These are phyloP conservation scores for Epichloe hybrida DNA, from an alignment of 2,329 filamentous ascomycete species.

Conservation along the genomic window DNA sequence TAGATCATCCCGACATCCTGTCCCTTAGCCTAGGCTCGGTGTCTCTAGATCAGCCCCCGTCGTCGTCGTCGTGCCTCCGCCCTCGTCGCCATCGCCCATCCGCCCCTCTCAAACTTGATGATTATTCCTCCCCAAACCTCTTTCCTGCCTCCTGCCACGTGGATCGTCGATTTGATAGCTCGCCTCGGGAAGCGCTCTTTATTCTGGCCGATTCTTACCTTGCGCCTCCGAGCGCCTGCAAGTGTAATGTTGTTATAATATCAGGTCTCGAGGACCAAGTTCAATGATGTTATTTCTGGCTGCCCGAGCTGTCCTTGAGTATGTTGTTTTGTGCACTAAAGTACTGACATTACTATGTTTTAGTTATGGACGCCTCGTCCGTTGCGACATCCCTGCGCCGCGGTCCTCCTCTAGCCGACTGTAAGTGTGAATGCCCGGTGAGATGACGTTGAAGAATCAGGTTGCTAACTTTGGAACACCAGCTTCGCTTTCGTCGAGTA, in stretches of 20 bases:
- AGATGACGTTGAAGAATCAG: background rate
- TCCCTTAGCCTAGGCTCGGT: slow-evolving; percentile 12
- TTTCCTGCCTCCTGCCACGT: slow-evolving; percentile 10
- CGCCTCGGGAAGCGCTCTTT: slow-evolving; percentile 14
- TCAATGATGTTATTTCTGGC: background rate
- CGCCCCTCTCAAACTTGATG: slow-evolving; percentile 1
- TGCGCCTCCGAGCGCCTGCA: slow-evolving; percentile 10
- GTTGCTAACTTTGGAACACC: slow-evolving; percentile 1
- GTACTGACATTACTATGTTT: slow-evolving; percentile 19
- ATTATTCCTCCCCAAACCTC: slow-evolving; percentile 6
- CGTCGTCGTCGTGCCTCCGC: slow-evolving; percentile 13
- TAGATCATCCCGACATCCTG: slow-evolving; percentile 11
- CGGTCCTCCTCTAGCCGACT: slow-evolving; percentile 87
- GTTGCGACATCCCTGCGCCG: slow-evolving; percentile 94
- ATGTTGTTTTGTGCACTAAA: slow-evolving; percentile 2
- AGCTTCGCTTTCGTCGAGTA: slow-evolving; percentile 98
- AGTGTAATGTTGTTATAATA: slow-evolving; percentile 6
- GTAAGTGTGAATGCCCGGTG: slow-evolving; percentile 44
- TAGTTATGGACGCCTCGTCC: slow-evolving; percentile 94
- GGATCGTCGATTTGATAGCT: slow-evolving; percentile 16
- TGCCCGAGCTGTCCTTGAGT: background rate
- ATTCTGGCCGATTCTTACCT: slow-evolving; percentile 13
- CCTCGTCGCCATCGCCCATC: slow-evolving; percentile 4
- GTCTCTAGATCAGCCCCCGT: slow-evolving; percentile 7
- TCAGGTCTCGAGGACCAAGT: slow-evolving; percentile 4